These are phyloP conservation scores for Craspedostauros australis DNA, from an alignment of 108 stramenopile genomes.

Conservation along the genomic window DNA sequence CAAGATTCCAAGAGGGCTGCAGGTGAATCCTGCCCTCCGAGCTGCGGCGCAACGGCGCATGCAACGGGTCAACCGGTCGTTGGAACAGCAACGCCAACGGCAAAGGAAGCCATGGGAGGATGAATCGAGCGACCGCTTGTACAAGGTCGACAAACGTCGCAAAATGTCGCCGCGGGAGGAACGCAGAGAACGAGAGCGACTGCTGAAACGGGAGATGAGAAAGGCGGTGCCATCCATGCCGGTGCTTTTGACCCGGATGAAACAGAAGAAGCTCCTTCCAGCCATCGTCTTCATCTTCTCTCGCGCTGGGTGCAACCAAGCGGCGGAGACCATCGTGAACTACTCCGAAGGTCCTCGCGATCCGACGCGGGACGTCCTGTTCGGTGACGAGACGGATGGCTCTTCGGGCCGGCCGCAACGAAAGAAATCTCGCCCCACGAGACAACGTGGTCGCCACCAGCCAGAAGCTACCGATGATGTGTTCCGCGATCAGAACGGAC, in stretches of 20 bases:
- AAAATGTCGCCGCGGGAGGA: slow-evolving; percentile 46
- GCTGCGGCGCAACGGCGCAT: slow-evolving; percentile 34
- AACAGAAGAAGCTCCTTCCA: slow-evolving; percentile 69
- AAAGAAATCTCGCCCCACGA: slow-evolving; percentile 9
- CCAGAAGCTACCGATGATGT: slow-evolving; percentile 5
- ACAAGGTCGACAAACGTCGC: slow-evolving; percentile 5
- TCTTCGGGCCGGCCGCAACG: background rate
- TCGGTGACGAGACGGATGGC: slow-evolving; percentile 8
- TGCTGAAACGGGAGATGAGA: slow-evolving; percentile 65
- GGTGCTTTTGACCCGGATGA: slow-evolving; percentile 52
- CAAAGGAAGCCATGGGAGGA: slow-evolving; percentile 28
- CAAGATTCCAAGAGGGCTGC: slow-evolving; percentile 58
- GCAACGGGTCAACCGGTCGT: slow-evolving; percentile 47
- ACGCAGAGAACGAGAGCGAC: slow-evolving; percentile 51
- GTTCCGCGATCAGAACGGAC: slow-evolving; percentile 48
- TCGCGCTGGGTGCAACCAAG: slow-evolving; percentile 85
- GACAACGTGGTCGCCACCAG: slow-evolving; percentile 3
- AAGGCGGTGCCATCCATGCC: slow-evolving; percentile 58
- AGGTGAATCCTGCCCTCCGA: slow-evolving; percentile 53
- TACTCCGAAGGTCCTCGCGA: slow-evolving; percentile 35
- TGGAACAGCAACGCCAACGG: slow-evolving; percentile 41
- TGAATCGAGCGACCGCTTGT: slow-evolving; percentile 1
- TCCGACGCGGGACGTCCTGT: slow-evolving; percentile 10
- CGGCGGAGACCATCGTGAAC: slow-evolving; percentile 52
- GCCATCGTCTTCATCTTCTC: slow-evolving; percentile 94